Conservation (phyloP, 257 asterid genomes). For the Solanum appendiculatum region DNA sequence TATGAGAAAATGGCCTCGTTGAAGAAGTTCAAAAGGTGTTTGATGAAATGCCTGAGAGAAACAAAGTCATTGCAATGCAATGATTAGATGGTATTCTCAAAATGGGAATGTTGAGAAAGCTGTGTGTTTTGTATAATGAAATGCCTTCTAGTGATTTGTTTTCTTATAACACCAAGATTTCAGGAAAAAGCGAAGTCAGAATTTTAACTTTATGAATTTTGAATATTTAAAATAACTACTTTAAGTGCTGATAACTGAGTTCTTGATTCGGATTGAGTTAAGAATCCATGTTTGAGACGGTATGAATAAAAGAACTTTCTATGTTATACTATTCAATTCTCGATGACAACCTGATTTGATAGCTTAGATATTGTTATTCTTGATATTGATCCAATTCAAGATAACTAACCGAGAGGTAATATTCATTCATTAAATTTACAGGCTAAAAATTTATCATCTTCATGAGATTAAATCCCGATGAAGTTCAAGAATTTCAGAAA, state of each 20-base stretch:
- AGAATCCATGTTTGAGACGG: too few relatives aligned
- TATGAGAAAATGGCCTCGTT: too few relatives aligned
- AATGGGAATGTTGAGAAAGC: slow-evolving; percentile 28
- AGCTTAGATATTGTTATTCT: too few relatives aligned
- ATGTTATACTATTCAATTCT: background rate
- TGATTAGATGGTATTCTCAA: slow-evolving; percentile 47
- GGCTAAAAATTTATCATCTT: too few relatives aligned
- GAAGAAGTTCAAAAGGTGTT: background rate
- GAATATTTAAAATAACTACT: too few relatives aligned
- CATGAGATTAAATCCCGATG: background rate
- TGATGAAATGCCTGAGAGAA: slow-evolving; percentile 31
- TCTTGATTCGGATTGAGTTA: too few relatives aligned
- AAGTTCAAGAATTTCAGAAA: background rate
- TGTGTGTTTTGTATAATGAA: slow-evolving; percentile 17
- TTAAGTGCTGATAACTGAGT: background rate
- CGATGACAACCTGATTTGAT: background rate
- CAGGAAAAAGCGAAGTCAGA: slow-evolving; percentile 14
- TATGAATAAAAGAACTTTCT: too few relatives aligned
- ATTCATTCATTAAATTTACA: background rate
- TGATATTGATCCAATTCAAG: background rate
- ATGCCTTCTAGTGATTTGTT: slow-evolving; percentile 45
- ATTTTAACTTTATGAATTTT: background rate
- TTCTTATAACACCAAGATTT: slow-evolving; percentile 45
- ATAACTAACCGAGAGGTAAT: background rate
- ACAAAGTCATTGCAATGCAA: slow-evolving; percentile 40